Base-by-base conservation (phyloP, 345 rosid species). In the Schrenkiella parvula region DNA sequence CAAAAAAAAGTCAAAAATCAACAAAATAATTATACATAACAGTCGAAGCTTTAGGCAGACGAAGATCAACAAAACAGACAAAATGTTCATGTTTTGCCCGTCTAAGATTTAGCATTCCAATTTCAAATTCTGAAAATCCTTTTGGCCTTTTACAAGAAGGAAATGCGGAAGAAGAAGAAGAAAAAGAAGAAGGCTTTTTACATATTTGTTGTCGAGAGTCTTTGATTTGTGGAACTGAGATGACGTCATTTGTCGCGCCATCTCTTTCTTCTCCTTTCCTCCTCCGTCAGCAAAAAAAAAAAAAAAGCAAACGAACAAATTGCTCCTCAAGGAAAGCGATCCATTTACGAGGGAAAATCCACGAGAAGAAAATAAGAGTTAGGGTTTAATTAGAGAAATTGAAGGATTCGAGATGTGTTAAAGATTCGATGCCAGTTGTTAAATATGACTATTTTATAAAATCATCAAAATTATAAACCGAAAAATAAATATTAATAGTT, bases 201-300 rank as follows among this genome's bases (percentile, higher is more conserved):
- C 97, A 62, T 90, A 88, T 91, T 91, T 91, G 84, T 91, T 91
- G 82, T 87, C 92, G 57, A 88, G 95, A 61, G 92, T 86, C 88
- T 89, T 91, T 59, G 92, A 85, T 81, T 88, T 89, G 83, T 78
- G 92, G 68, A 88, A 82, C 56, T 85, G 88, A 15, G 95, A 60
- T 41, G 90, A 66, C 65, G 89, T 77, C 78, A 80, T 63, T 78
- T 86, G 81, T 11, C 74, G 55, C 41, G 81, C 73, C 78, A 72
- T 78, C 64, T 72, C 54, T 51, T 17, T 50, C 23, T 15, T 17
- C 15, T 29, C 17, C 35, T 19, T 25, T 6, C 56, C 44, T 17
- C 35, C 43, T 47, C 38, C 52, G 44, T n/a, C n/a, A n/a, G n/a
- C n/a, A n/a, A n/a, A n/a, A n/a, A n/a, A n/a, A n/a, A n/a, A n/a